Evolutionary conservation across 129 eudicot genomes (phyloP), one percentile per base, ranked within the genome.

Genomic region (Pittosporum tobira): DNA sequence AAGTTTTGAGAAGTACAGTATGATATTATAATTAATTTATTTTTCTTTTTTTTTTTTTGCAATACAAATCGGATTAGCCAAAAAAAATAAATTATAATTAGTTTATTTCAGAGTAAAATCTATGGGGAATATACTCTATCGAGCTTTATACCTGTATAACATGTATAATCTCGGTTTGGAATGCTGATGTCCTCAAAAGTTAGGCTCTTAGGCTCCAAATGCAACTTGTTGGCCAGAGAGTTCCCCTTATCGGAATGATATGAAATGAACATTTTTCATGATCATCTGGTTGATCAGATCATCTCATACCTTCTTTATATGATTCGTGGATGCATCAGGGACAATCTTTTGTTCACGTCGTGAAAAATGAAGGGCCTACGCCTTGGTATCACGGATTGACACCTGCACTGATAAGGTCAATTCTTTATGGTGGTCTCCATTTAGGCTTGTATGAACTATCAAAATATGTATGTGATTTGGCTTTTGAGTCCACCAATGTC

Each of bases 341-440:
- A 61, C 77, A 56, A 46, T 66, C 80, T 57, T 76, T 82, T 57
- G 76, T 73, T 64, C 85, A 64, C 71, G 73, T 91, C 56, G 77
- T 83, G 34, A 74, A 70, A 66, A 79, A 63, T 64, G 99, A 91
- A 83, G 99, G 99, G 54, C 71, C 76, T 24, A 71, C 61, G 52
- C 75, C 90, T 48, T 79, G 86, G 76, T 91, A 91, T 78, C 71
- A 75, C 57, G 99, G 99, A 49, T 73, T 91, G 74, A 71, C 84
- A 37, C 99, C 96, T 48, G 84, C 99, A 64, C 79, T 91, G 78
- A 83, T 72, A 60, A 91, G 99, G 99, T 91, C 99, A 91, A 94
- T 87, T 91, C 80, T 91, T 71, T 86, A 91, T 71, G 99, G 99
- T 76, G 99, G 99, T 76, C 93, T 91, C 68, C 99, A 96, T 80